These are phyloP conservation scores for Mycosphaerelloides madeirae DNA, from an alignment of 2,329 filamentous ascomycete genomes.

Conservation along the genomic window DNA sequence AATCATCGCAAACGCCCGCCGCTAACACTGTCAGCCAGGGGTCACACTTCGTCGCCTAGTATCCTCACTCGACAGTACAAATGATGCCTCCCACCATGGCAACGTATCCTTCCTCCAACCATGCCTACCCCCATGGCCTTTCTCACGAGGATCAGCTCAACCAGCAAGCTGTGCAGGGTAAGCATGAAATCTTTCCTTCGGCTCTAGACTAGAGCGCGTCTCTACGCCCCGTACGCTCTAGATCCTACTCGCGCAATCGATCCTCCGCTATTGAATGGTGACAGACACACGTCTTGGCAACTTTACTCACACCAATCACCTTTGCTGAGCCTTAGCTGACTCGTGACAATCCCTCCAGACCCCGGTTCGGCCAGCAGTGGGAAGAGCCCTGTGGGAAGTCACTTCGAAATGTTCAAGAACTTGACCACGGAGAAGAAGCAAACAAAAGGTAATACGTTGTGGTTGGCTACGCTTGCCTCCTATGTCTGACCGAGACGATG, in stretches of 20 bases:
- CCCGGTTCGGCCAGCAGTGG: conserved; percentile 14
- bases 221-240: too few relatives aligned
- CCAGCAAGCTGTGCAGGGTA: conserved; percentile 16
- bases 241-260: too few relatives aligned
- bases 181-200: neutral
- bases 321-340: too few relatives aligned
- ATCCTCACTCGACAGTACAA: too few relatives aligned
- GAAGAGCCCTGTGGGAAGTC: conserved; percentile 25
- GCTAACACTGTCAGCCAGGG: conserved; percentile 3
- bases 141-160: conserved; percentile 9
- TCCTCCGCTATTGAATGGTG: too few relatives aligned
- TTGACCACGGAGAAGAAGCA: conserved; percentile 64
- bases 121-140: conserved; percentile 13
- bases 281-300: too few relatives aligned
- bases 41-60: too few relatives aligned
- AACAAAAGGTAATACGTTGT: conserved; percentile 59
- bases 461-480: neutral
- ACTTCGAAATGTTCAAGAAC: conserved; percentile 54
- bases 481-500: conserved; percentile 5
- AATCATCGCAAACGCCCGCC: neutral
- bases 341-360: conserved; percentile 1
- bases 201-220: neutral
- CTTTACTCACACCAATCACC: too few relatives aligned
- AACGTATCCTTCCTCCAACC: neutral
- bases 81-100: too few relatives aligned